A percentile compares a stretch with the other conserved stretches of the same genome.
phyloP scores from a whole-genome alignment of 345 rosid species.

The Citropsis articulata region DNA sequence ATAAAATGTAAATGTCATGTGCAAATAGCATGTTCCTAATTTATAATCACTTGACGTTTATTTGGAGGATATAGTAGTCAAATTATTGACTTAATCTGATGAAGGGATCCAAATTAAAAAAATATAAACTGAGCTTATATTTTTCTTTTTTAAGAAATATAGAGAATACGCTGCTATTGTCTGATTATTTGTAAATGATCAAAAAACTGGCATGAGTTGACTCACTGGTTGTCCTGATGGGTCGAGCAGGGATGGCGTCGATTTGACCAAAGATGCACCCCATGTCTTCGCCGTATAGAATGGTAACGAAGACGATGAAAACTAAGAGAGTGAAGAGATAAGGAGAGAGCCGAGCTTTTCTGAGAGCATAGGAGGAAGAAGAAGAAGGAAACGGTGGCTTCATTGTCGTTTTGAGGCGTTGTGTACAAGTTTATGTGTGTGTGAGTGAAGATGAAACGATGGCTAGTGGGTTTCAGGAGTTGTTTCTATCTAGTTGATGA shows the following conservation, averaged over 20 bases:
- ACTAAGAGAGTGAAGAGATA: constrained; percentile 59
- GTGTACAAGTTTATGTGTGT: background rate
- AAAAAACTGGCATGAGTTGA: background rate
- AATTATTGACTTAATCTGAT: background rate
- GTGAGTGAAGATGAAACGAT: background rate
- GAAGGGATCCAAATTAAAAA: too few relatives aligned
- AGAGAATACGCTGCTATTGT: background rate
- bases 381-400: constrained; percentile 44
- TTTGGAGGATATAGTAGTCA: background rate
- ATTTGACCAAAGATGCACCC: constrained; percentile 54
- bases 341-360: constrained; percentile 71
- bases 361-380: constrained; percentile 37
- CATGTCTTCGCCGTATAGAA: constrained; percentile 78
- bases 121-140: too few relatives aligned
- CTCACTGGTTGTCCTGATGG: constrained; percentile 38
- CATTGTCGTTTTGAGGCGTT: constrained; percentile 25
- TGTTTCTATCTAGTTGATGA: background rate
- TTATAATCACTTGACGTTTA: too few relatives aligned
- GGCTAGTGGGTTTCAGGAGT: background rate
- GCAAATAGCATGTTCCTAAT: too few relatives aligned
- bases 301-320: constrained; percentile 59
- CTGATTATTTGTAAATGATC: background rate
- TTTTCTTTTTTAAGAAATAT: too few relatives aligned
- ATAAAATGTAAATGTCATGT: too few relatives aligned
- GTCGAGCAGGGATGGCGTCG: constrained; percentile 31